Conservation (phyloP, 202 grass and related monocot species). For the Musa balbisiana region DNA sequence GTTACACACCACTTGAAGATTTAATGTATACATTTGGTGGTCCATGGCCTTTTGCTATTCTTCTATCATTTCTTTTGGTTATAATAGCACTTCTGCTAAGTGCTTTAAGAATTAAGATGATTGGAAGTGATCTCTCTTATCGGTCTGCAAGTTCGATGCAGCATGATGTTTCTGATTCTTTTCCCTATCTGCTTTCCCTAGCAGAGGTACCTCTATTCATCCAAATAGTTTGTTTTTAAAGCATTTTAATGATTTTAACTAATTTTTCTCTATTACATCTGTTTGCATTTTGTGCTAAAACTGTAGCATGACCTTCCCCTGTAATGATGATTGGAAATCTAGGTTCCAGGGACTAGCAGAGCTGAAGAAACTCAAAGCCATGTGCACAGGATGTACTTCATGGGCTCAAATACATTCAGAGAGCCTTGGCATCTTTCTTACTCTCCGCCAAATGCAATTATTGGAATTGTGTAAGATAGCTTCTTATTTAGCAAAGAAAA, state of each 20-base stretch:
- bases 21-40: conserved; percentile 87
- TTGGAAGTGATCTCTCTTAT: conserved; percentile 59
- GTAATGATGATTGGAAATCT: conserved; percentile 3
- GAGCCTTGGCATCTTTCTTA: conserved; percentile 99
- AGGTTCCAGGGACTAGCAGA: conserved; percentile 90
- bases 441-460: conserved; percentile 93
- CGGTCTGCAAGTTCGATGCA: conserved; percentile 62
- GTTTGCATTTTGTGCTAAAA: background rate
- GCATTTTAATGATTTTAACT: background rate
- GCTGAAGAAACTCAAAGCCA: conserved; percentile 94
- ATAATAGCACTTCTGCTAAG: conserved; percentile 82
- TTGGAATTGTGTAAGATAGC: conserved; percentile 84
- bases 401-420: conserved; percentile 95
- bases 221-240: background rate
- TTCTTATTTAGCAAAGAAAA: conserved; percentile 25
- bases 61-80: conserved; percentile 68
- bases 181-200: conserved; percentile 81
- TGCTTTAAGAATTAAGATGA: conserved; percentile 93
- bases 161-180: conserved; percentile 72
- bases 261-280: background rate
- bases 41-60: conserved; percentile 77
- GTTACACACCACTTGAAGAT: conserved; percentile 95
- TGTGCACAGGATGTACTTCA: conserved; percentile 95
- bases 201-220: conserved; percentile 60
- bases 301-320: conserved; percentile 9